Conservation (phyloP, 208 protist species). For the Sergeia podlipaevii region DNA sequence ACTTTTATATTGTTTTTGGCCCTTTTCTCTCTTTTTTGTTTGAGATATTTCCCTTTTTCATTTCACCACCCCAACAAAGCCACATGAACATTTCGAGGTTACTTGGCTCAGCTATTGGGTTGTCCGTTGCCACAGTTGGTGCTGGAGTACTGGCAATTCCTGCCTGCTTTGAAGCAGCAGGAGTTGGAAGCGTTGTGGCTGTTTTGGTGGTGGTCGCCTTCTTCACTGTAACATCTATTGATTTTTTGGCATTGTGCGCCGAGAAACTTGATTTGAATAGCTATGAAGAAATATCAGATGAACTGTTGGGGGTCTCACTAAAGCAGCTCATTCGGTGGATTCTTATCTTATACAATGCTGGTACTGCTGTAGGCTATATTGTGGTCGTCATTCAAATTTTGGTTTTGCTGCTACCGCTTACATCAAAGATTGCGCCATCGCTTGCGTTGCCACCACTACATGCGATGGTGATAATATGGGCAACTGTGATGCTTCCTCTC, state of each 20-base stretch:
- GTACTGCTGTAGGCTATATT: slow-evolving; percentile 52
- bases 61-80: too few relatives aligned
- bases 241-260: slow-evolving; percentile 55
- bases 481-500: slow-evolving; percentile 47
- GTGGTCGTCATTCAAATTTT: slow-evolving; percentile 67
- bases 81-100: too few relatives aligned
- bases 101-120: slow-evolving; percentile 45
- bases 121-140: slow-evolving; percentile 65
- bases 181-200: slow-evolving; percentile 28
- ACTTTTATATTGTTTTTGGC: not conserved
- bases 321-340: slow-evolving; percentile 61
- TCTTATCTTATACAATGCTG: slow-evolving; percentile 58
- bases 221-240: slow-evolving; percentile 56
- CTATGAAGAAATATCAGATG: slow-evolving; percentile 62
- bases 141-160: slow-evolving; percentile 58
- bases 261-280: slow-evolving; percentile 34
- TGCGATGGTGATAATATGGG: slow-evolving; percentile 38
- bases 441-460: slow-evolving; percentile 25
- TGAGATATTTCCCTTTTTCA: too few relatives aligned
- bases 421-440: slow-evolving; percentile 39
- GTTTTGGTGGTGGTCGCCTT: slow-evolving; percentile 30
- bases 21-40: not conserved
- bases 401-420: slow-evolving; percentile 39
- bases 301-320: slow-evolving; percentile 36
- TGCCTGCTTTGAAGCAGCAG: slow-evolving; percentile 33